These are phyloP conservation scores for Apophysomyces ossiformis DNA, from an alignment of 371 early-diverging fungal species.

Conservation along the genomic window DNA sequence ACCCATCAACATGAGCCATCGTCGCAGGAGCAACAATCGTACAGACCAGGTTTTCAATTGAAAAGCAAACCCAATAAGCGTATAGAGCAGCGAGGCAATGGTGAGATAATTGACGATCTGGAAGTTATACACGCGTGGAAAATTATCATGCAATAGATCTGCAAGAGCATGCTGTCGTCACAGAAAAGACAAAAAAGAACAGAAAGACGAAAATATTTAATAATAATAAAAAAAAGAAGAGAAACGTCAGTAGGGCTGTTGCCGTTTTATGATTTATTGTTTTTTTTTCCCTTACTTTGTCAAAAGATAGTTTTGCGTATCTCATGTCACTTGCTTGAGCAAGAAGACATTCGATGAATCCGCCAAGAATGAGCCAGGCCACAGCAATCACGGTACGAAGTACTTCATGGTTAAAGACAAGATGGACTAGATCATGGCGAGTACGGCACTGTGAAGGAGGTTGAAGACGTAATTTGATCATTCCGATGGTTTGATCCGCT, in stretches of 20 bases:
- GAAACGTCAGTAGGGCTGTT: too few species aligned
- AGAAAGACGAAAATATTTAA: background rate
- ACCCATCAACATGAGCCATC: slow-evolving; percentile 64
- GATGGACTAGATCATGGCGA: slow-evolving; percentile 24
- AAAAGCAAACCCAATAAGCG: slow-evolving; percentile 43
- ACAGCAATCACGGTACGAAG: slow-evolving; percentile 27
- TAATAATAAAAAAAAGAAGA: too few species aligned
- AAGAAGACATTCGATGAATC: slow-evolving; percentile 40
- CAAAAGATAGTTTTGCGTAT: slow-evolving; percentile 16
- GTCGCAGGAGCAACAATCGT: slow-evolving; percentile 59
- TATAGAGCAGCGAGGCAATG: slow-evolving; percentile 48
- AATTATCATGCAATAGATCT: slow-evolving; percentile 44
- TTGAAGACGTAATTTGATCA: slow-evolving; percentile 30
- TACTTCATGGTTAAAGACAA: slow-evolving; percentile 37
- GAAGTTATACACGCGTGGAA: slow-evolving; percentile 34
- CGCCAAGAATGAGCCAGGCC: slow-evolving; percentile 35
- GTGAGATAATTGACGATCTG: slow-evolving; percentile 55
- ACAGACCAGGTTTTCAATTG: slow-evolving; percentile 56
- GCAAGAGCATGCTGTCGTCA: slow-evolving; percentile 27
- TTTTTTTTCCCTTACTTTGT: slow-evolving; percentile 1
- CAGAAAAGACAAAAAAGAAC: background rate
- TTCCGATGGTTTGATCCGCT: slow-evolving; percentile 33
- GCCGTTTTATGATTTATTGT: too few species aligned
- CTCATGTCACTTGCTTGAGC: slow-evolving; percentile 46
- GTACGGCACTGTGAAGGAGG: slow-evolving; percentile 32